phyloP scores from a whole-genome alignment of 2,329 filamentous ascomycete species.

The Clonostachys rosea region DNA sequence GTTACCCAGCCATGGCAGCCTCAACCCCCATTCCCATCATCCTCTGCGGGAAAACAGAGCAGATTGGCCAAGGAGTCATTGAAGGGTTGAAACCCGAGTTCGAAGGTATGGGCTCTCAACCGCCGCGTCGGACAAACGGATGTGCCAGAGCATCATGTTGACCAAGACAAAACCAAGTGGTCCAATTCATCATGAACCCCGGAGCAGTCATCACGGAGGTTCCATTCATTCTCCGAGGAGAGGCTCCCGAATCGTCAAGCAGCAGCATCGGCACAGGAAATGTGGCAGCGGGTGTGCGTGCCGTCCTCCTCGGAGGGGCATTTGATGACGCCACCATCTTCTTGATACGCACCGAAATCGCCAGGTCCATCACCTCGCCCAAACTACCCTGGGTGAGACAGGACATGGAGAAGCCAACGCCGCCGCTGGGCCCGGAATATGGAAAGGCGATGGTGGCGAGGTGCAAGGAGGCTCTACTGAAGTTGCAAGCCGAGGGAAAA shows the following conservation, averaged over 20 bases:
- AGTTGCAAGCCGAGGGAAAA: too few relatives aligned
- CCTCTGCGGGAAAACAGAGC: slow-evolving; percentile 14
- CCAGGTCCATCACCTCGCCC: background rate
- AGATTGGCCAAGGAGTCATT: slow-evolving; percentile 12
- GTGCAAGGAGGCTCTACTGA: slow-evolving; percentile 9
- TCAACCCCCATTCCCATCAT: slow-evolving; percentile 8
- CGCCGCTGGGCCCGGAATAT: slow-evolving; percentile 16
- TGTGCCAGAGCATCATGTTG: background rate
- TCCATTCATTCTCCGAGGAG: slow-evolving; percentile 9
- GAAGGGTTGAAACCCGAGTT: slow-evolving; percentile 14
- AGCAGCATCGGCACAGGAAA: slow-evolving; percentile 10
- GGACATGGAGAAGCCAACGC: slow-evolving; percentile 10
- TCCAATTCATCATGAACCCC: slow-evolving; percentile 11
- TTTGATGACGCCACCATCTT: slow-evolving; percentile 5
- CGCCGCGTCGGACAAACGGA: background rate
- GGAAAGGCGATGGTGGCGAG: slow-evolving; percentile 14
- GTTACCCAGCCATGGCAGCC: too few relatives aligned
- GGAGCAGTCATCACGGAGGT: slow-evolving; percentile 10
- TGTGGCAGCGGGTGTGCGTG: slow-evolving; percentile 6
- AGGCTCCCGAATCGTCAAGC: slow-evolving; percentile 3
- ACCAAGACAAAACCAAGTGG: slow-evolving; percentile 4
- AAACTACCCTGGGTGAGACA: slow-evolving; percentile 13
- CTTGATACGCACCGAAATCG: slow-evolving; percentile 6
- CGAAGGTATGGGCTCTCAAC: slow-evolving; percentile 9
- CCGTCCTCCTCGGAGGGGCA: slow-evolving; percentile 14